These are phyloP conservation scores for Jacaranda copaia DNA, from an alignment of 257 asterid species.

Conservation along the genomic window DNA sequence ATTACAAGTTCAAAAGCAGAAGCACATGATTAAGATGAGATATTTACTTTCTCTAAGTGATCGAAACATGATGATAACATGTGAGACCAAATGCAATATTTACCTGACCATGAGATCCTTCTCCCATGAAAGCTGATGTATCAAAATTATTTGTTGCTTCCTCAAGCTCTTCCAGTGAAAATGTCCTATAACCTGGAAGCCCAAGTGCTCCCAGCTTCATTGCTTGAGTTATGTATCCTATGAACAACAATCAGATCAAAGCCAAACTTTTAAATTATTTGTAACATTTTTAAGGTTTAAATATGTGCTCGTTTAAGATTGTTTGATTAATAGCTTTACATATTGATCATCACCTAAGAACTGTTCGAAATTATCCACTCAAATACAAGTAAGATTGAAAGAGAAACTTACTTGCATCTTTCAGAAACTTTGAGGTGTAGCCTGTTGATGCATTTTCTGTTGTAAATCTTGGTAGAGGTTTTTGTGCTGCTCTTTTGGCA, in stretches of 20 bases:
- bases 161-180: conserved; percentile 80
- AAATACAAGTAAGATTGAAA: not conserved
- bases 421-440: conserved; percentile 72
- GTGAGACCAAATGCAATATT: not conserved
- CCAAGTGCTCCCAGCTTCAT: conserved; percentile 78
- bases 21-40: not conserved
- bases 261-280: conserved; percentile 6
- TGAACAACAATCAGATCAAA: conserved; percentile 12
- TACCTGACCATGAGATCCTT: conserved; percentile 82
- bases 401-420: conserved; percentile 77
- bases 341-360: not conserved
- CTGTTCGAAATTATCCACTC: not conserved
- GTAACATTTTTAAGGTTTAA: not conserved
- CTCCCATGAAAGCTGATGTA: conserved; percentile 66
- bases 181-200: conserved; percentile 75
- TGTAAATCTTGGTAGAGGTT: conserved; percentile 45
- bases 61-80: not conserved
- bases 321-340: not conserved
- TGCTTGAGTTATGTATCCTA: conserved; percentile 81
- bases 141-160: conserved; percentile 76
- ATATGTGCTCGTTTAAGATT: not conserved
- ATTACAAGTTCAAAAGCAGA: conserved; percentile 3
- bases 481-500: conserved; percentile 42
- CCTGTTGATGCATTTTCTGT: conserved; percentile 59
- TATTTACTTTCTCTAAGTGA: not conserved